Evolutionary conservation across 768 basidiomycete species (phyloP).

Genomic region (Chalciporus piperatus): DNA sequence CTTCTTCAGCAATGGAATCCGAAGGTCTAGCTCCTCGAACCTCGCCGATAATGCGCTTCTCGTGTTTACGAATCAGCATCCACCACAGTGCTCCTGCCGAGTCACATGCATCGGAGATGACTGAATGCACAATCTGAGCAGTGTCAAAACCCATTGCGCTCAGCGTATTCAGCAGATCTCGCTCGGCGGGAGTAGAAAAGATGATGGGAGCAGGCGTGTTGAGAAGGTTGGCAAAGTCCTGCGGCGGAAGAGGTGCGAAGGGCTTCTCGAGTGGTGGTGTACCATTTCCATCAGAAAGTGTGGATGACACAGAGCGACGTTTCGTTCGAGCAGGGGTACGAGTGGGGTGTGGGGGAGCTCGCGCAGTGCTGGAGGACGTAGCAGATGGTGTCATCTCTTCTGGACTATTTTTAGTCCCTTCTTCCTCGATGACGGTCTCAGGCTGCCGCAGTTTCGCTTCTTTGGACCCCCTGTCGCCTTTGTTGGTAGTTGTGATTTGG

Average conservation of each 20-base stretch:
- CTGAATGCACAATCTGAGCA: slow-evolving; percentile 93
- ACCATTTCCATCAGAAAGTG: slow-evolving; percentile 60
- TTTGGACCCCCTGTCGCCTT: slow-evolving; percentile 28
- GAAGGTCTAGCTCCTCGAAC: slow-evolving; percentile 14
- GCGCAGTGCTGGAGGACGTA: slow-evolving; percentile 23
- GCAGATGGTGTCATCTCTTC: slow-evolving; percentile 10
- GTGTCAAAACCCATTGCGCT: slow-evolving; percentile 84
- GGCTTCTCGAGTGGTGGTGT: slow-evolving; percentile 50
- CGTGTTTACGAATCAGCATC: slow-evolving; percentile 86
- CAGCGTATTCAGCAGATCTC: slow-evolving; percentile 73
- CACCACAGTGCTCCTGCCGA: slow-evolving; percentile 91
- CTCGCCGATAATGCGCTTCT: slow-evolving; percentile 50
- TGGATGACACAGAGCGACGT: slow-evolving; percentile 90
- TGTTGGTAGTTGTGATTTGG: slow-evolving; percentile 55
- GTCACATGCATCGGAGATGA: slow-evolving; percentile 90
- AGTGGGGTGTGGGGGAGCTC: slow-evolving; percentile 59
- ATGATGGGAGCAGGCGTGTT: slow-evolving; percentile 69
- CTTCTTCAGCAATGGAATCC: slow-evolving; percentile 19
- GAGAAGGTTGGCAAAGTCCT: slow-evolving; percentile 65
- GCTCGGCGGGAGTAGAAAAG: slow-evolving; percentile 84
- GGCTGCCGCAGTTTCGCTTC: slow-evolving; percentile 38
- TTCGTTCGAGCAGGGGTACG: slow-evolving; percentile 96
- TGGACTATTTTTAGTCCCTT: slow-evolving; percentile 14
- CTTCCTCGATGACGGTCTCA: slow-evolving; percentile 55
- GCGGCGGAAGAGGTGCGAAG: slow-evolving; percentile 35